These are phyloP conservation scores for Penicillium brevicompactum DNA, from an alignment of 2,329 filamentous ascomycete genomes.

Conservation along the genomic window DNA sequence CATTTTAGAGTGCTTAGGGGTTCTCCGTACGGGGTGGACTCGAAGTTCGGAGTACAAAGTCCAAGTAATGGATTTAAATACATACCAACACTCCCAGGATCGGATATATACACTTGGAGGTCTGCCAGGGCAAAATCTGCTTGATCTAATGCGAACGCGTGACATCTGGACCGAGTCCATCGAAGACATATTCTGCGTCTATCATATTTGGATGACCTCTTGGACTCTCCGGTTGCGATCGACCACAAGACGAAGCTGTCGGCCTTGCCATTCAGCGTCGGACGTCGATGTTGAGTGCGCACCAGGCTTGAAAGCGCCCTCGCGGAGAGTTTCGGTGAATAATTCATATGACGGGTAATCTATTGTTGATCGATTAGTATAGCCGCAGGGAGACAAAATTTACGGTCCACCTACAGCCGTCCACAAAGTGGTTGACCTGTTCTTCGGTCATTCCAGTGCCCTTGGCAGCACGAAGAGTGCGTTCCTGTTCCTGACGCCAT, in stretches of 20 bases:
- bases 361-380: constrained; percentile 17
- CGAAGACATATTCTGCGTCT: too few species aligned
- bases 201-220: constrained; percentile 55
- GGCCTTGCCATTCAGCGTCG: constrained; percentile 46
- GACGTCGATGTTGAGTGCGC: constrained; percentile 16
- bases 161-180: too few species aligned
- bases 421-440: constrained; percentile 74
- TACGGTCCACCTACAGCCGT: constrained; percentile 56
- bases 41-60: too few species aligned
- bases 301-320: constrained; percentile 56
- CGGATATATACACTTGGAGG: not conserved
- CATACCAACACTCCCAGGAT: too few species aligned
- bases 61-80: too few species aligned
- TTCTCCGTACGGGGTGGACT: too few species aligned
- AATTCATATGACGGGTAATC: constrained; percentile 74
- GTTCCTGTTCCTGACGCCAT: constrained; percentile 83
- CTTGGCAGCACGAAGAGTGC: constrained; percentile 64
- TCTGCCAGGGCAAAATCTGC: not conserved
- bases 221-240: constrained; percentile 62
- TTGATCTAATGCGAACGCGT: not conserved
- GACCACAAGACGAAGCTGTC: constrained; percentile 65
- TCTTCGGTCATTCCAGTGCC: constrained; percentile 81
- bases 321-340: constrained; percentile 61
- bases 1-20: too few species aligned
- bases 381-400: not conserved